Base-by-base conservation (phyloP, 2,329 filamentous ascomycete species). In the Fusarium coicis region DNA sequence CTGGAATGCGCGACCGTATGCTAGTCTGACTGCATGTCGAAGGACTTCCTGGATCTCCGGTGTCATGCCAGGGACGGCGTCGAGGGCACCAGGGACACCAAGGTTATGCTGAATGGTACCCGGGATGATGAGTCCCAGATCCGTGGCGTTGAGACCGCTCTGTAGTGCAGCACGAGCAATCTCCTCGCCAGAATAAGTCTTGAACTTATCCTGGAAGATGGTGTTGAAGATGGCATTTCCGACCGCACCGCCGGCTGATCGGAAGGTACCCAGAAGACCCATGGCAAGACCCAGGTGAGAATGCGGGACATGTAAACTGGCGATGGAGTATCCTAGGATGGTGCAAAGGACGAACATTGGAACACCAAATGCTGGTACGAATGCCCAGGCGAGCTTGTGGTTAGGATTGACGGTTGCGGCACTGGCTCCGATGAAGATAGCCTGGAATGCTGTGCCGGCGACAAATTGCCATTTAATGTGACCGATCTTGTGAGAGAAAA, bases 351-450 rank as follows among this genome's bases (percentile, higher is more conserved):
- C 32, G 2, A 72, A 72, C 69, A 69, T 69, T 0, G 66, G 64
- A 5, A 69, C 64, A 4, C 66, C 66, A 43, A 69, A 68, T 1
- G 64, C 69, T 18, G 69, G 69, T 5, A 72, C 67, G 16, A 72
- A 72, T 15, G 63, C 63, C 67, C 67, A 72, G 10, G 69, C 69
- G 11, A 66, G 50, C 8, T 67, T 63, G 19, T 63, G 54, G 36
- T 72, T 72, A 2, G 69, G 69, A 28, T 71, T 71, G 19, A 72
- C 69, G 1, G 69, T 71, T 11, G 63, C 69, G 6, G 69, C 67
- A 2, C 63, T 40, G 9, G 69, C 69, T 1, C 47, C 67, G 18
- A 71, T 63, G 14, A 72, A 71, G 44, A 72, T 53, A 1, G 67
- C 54, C 18, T 72, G 69, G 28, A 67, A 28, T 5, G 19, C 44